These are phyloP conservation scores for Lactarius sp. DNA, from an alignment of 768 basidiomycete species.

Conservation along the genomic window DNA sequence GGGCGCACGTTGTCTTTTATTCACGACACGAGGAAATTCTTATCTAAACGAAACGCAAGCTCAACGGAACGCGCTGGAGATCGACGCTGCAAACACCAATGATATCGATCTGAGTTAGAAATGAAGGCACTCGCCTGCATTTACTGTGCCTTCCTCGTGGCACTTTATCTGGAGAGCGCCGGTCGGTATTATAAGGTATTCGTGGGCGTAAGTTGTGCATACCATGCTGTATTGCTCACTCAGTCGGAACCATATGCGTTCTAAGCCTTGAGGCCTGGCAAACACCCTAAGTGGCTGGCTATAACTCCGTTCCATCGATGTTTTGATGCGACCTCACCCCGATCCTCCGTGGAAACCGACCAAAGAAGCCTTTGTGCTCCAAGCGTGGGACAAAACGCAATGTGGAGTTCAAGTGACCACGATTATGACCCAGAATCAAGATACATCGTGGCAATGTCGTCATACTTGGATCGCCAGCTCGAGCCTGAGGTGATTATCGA, in stretches of 20 bases:
- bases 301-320: neutral
- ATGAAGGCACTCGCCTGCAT: neutral
- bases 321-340: neutral
- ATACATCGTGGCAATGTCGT: neutral
- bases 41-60: slow-evolving; percentile 1
- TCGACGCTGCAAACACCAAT: neutral
- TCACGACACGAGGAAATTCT: neutral
- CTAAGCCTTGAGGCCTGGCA: neutral
- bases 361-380: neutral
- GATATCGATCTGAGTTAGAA: slow-evolving; percentile 15
- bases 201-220: neutral
- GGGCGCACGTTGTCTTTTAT: neutral
- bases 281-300: neutral
- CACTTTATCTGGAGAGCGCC: slow-evolving; percentile 7
- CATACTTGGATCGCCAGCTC: neutral
- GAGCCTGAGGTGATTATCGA: neutral
- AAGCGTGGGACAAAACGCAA: neutral
- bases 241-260: neutral
- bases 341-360: neutral
- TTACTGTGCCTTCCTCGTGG: neutral
- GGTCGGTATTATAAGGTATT: neutral
- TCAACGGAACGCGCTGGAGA: slow-evolving; percentile 1
- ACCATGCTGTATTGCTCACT: neutral
- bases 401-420: slow-evolving; percentile 4
- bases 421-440: neutral